Evolutionary conservation across 2,329 filamentous ascomycete genomes (phyloP).

Genomic region (Elsinoe perseae): DNA sequence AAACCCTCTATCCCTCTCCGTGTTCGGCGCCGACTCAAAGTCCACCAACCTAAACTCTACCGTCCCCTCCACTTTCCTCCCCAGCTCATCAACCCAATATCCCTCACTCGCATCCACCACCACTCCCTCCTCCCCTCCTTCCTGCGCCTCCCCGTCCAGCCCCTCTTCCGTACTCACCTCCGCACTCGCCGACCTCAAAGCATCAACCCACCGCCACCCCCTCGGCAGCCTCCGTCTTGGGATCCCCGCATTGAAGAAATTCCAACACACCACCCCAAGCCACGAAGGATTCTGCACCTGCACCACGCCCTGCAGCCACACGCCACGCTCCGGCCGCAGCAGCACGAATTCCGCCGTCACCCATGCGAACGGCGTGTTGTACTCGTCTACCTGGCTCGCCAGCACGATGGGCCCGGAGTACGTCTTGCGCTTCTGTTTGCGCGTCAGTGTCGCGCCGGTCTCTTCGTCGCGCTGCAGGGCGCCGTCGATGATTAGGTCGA

Average conservation of each 20-base stretch:
- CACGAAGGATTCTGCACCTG: slow-evolving; percentile 85
- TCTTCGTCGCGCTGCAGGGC: not conserved
- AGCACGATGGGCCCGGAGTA: slow-evolving; percentile 28
- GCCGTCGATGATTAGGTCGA: not conserved
- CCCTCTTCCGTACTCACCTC: slow-evolving; percentile 30
- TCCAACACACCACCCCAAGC: slow-evolving; percentile 80
- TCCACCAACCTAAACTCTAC: slow-evolving; percentile 74
- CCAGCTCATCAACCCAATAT: slow-evolving; percentile 67
- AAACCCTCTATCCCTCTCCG: slow-evolving; percentile 66
- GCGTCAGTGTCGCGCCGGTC: not conserved
- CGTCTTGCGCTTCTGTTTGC: slow-evolving; percentile 30
- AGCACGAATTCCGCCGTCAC: slow-evolving; percentile 79
- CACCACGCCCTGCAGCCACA: slow-evolving; percentile 69
- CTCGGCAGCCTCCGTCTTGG: slow-evolving; percentile 66
- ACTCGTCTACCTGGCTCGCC: slow-evolving; percentile 59
- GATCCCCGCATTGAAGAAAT: slow-evolving; percentile 85
- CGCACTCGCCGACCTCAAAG: slow-evolving; percentile 21
- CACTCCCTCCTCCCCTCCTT: slow-evolving; percentile 19
- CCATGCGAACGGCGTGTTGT: slow-evolving; percentile 79
- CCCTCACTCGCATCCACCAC: slow-evolving; percentile 52
- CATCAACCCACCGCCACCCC: slow-evolving; percentile 70
- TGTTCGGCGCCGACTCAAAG: slow-evolving; percentile 61
- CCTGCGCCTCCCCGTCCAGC: slow-evolving; percentile 15
- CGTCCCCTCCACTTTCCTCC: slow-evolving; percentile 61
- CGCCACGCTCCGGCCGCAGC: slow-evolving; percentile 67